Conservation (phyloP, 2,329 filamentous ascomycete genomes). For the Aspergillus candidus region DNA sequence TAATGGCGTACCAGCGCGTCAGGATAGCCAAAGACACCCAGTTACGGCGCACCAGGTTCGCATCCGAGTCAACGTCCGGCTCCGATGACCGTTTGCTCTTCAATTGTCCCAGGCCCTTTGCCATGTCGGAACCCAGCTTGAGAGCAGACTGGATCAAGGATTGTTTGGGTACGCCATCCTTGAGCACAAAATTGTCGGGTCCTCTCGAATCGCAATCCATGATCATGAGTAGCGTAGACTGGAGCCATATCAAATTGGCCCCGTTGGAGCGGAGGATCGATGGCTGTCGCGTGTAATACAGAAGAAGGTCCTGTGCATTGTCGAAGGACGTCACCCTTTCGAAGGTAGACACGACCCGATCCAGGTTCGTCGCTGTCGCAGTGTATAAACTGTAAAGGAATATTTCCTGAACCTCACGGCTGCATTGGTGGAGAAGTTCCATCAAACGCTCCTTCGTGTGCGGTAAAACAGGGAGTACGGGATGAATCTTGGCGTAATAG, state of each 20-base stretch:
- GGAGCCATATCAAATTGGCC: constrained; percentile 38
- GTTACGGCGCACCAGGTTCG: constrained; percentile 34
- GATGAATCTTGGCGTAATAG: constrained; percentile 39
- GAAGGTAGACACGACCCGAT: constrained; percentile 29
- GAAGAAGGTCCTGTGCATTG: constrained; percentile 36
- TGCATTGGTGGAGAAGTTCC: constrained; percentile 34
- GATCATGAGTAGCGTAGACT: constrained; percentile 37
- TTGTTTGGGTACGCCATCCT: constrained; percentile 37
- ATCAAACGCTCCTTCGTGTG: constrained; percentile 34
- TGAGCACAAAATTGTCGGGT: constrained; percentile 37
- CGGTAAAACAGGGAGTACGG: constrained; percentile 37
- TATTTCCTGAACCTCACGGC: constrained; percentile 36
- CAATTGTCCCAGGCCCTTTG: constrained; percentile 34
- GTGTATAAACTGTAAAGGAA: constrained; percentile 37
- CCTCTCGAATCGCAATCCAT: constrained; percentile 39
- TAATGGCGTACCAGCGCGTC: constrained; percentile 38
- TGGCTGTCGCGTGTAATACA: constrained; percentile 34
- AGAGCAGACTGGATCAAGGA: constrained; percentile 35
- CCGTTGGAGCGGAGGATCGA: constrained; percentile 28
- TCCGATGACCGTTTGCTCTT: constrained; percentile 30
- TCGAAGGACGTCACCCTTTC: constrained; percentile 34
- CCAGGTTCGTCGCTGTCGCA: constrained; percentile 32
- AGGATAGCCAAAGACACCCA: constrained; percentile 37
- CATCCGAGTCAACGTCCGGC: constrained; percentile 36
- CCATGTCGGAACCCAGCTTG: constrained; percentile 35